Conservation (phyloP, 306 rosid genomes). For the Acacia melanoxylon region DNA sequence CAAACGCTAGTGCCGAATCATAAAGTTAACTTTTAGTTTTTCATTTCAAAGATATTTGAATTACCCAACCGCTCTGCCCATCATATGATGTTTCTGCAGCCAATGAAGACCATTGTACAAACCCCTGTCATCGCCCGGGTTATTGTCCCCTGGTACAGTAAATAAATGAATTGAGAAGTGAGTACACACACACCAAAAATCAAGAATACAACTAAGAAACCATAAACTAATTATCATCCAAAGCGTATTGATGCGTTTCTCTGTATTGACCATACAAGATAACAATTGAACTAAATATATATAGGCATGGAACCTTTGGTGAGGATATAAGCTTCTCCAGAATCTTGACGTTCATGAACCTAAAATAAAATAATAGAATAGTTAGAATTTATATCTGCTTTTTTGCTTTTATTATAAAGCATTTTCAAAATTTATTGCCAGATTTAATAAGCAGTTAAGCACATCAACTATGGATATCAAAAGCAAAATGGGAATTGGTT, state of each 20-base stretch:
- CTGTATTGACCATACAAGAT: neutral
- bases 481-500: neutral
- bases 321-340: slow-evolving; percentile 56
- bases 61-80: slow-evolving; percentile 84
- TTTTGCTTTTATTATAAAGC: neutral
- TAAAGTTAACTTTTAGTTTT: no score
- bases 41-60: neutral
- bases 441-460: slow-evolving; percentile 1
- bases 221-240: neutral
- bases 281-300: neutral
- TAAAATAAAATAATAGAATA: slow-evolving; percentile 25
- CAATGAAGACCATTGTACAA: slow-evolving; percentile 72
- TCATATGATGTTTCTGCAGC: slow-evolving; percentile 65
- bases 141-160: slow-evolving; percentile 66
- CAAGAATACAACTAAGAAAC: slow-evolving; percentile 10
- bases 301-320: slow-evolving; percentile 64
- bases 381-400: neutral
- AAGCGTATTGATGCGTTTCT: neutral
- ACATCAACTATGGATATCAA: neutral
- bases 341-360: slow-evolving; percentile 67
- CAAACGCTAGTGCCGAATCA: neutral
- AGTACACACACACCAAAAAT: slow-evolving; percentile 15
- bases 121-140: slow-evolving; percentile 48
- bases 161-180: neutral
- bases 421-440: neutral